Evolutionary conservation across 305 asterid species (phyloP), one percentile per base, ranked within the genome.

Genomic region (Fraxinus platypoda): DNA sequence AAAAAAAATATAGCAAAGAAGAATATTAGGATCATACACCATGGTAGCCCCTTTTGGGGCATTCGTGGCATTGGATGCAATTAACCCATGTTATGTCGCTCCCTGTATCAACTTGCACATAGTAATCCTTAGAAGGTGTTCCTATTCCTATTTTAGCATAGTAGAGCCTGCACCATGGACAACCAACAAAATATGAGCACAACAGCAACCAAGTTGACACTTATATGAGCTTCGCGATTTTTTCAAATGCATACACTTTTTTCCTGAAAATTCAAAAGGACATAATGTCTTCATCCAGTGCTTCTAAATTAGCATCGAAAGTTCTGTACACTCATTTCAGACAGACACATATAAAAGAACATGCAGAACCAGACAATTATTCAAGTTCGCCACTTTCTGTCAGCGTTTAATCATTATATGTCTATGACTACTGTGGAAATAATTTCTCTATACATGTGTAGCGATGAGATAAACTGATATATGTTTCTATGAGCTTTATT

Each of bases 91-190:
- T 94, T 84, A 96, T 92, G 86, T 94, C 99, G 81, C 94, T 96
- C 77, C 99, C 99, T 0, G 99, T 96, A 88, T 96, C 99, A 78
- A 96, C 98, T 90, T 96, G 99, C 85, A 96, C 98, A 88, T 94
- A 93, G 84, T 93, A 96, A 85, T 90, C 98, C 89, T 91, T 91
- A 41, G 99, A 85, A 52, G 99, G 99, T 15, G 97, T 94, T 85
- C 99, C 99, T 78, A 96, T 96, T 80, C 98, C 98, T 74, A 96
- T 92, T 90, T 88, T 92, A 78, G 99, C 98, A 82, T 93, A 96
- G 92, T 96, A 96, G 74, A 96, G 98, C 92, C 99, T 96, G 89
- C 83, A 90, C 31, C 74, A 86, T 81, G 80, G 82, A 80, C 62
- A 82, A 83, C 19, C 80, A 88, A 79, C 80, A 78, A 72, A 83